These are phyloP conservation scores for Yamadazyma olivae DNA, from an alignment of 805 yeast genomes.

Conservation along the genomic window DNA sequence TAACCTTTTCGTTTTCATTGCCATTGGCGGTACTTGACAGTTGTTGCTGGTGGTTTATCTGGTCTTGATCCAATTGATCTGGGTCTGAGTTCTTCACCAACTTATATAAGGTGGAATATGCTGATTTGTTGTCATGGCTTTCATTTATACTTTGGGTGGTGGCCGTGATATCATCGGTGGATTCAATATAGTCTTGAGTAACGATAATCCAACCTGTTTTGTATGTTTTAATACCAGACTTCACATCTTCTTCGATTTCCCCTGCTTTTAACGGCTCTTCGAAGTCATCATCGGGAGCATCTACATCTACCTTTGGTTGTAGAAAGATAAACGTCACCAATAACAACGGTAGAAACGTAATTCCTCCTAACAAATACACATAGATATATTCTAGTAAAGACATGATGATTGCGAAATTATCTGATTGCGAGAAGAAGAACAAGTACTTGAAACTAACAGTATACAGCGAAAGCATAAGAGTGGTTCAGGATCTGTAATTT, in stretches of 20 bases:
- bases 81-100: conserved; percentile 41
- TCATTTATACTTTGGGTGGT: conserved; percentile 42
- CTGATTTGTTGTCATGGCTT: conserved; percentile 45
- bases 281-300: conserved; percentile 12
- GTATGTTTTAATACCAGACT: conserved; percentile 61
- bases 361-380: conserved; percentile 71
- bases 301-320: conserved; percentile 15
- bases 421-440: too few relatives aligned
- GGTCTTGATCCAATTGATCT: neutral
- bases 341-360: conserved; percentile 70
- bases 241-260: conserved; percentile 56
- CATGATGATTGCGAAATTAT: conserved; percentile 6
- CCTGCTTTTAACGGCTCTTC: conserved; percentile 45
- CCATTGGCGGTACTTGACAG: conserved; percentile 5
- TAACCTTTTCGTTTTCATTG: conserved; percentile 11
- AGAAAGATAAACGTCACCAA: conserved; percentile 37
- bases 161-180: conserved; percentile 46
- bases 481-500: too few relatives aligned
- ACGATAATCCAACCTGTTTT: conserved; percentile 80
- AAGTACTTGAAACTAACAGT: too few relatives aligned
- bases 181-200: conserved; percentile 64
- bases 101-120: conserved; percentile 60
- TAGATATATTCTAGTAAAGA: conserved; percentile 26
- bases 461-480: too few relatives aligned
- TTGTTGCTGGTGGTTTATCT: neutral